Percentiles rank a stretch among this genome's conserved stretches.
phyloP scores from a whole-genome alignment of 768 basidiomycete genomes.

The Amanita muscaria region DNA sequence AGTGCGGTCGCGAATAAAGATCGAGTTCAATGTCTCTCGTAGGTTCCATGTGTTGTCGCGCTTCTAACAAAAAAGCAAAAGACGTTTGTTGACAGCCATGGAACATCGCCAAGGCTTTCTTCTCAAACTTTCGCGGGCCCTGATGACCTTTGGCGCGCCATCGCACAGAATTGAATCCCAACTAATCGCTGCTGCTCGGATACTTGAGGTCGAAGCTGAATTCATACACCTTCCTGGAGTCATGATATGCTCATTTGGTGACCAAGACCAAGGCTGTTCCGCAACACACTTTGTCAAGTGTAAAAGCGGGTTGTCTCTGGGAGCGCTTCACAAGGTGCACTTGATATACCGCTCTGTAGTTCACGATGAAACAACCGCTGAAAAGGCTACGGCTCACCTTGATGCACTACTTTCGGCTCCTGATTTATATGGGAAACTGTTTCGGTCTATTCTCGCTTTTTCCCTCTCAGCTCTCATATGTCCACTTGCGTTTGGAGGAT shows the following conservation, averaged over 20 bases:
- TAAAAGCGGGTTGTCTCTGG: constrained; percentile 68
- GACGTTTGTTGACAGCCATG: constrained; percentile 40
- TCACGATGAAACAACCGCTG: constrained; percentile 87
- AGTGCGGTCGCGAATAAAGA: constrained; percentile 52
- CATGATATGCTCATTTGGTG: constrained; percentile 84
- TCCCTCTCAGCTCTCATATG: constrained; percentile 70
- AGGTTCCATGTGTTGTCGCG: too few relatives aligned
- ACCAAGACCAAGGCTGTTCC: constrained; percentile 81
- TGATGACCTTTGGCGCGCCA: constrained; percentile 90
- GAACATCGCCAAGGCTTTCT: constrained; percentile 79
- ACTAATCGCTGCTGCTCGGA: constrained; percentile 77
- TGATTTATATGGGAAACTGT: constrained; percentile 52
- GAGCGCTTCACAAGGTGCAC: constrained; percentile 79
- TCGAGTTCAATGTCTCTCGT: constrained; percentile 74
- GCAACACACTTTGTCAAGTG: constrained; percentile 88
- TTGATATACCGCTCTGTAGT: constrained; percentile 79
- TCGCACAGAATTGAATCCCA: constrained; percentile 93
- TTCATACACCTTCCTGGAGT: constrained; percentile 80
- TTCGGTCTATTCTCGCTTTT: constrained; percentile 63
- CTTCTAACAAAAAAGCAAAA: too few relatives aligned
- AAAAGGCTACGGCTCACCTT: constrained; percentile 57
- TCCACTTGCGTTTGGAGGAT: constrained; percentile 78
- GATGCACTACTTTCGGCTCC: constrained; percentile 52
- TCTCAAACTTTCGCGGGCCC: constrained; percentile 72
- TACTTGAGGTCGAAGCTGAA: constrained; percentile 86